Evolutionary conservation across 176 grass and related monocot genomes (phyloP).

Genomic region (Juncus effusus): DNA sequence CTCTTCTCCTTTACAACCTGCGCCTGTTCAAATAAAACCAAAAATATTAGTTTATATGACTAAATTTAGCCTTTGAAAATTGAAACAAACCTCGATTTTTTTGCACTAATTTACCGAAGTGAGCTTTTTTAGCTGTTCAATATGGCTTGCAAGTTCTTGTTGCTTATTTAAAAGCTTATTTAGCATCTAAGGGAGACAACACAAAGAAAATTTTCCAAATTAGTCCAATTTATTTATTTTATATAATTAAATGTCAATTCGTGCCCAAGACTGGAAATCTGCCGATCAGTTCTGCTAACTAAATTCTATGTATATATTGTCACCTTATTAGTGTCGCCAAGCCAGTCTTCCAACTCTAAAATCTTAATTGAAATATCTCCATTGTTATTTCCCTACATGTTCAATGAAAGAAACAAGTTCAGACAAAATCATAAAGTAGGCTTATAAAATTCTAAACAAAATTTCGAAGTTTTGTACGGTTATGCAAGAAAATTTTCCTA

Average conservation of each 20-base stretch:
- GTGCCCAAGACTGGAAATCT: no score
- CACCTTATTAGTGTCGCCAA: conserved; percentile 57
- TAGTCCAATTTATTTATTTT: background rate
- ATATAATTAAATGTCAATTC: background rate
- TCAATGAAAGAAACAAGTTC: conserved; percentile 7
- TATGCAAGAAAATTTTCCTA: no score
- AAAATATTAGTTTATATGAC: no score
- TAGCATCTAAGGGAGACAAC: conserved; percentile 45
- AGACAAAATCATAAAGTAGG: background rate
- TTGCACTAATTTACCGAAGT: conserved; percentile 28
- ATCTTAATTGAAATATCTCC: conserved; percentile 45
- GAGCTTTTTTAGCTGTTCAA: conserved; percentile 57
- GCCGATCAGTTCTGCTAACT: background rate
- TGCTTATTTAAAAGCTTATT: conserved; percentile 56
- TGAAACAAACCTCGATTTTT: background rate
- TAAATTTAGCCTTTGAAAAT: no score
- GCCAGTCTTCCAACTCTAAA: conserved; percentile 52
- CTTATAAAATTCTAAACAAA: no score
- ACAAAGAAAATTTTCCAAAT: background rate
- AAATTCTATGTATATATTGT: conserved; percentile 31
- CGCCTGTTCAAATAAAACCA: no score
- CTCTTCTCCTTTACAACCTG: no score
- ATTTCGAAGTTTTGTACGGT: no score
- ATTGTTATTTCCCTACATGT: conserved; percentile 3
- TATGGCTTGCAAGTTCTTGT: conserved; percentile 47